These are phyloP conservation scores for Mycogone perniciosa DNA, from an alignment of 2,329 filamentous ascomycete species.

Conservation along the genomic window DNA sequence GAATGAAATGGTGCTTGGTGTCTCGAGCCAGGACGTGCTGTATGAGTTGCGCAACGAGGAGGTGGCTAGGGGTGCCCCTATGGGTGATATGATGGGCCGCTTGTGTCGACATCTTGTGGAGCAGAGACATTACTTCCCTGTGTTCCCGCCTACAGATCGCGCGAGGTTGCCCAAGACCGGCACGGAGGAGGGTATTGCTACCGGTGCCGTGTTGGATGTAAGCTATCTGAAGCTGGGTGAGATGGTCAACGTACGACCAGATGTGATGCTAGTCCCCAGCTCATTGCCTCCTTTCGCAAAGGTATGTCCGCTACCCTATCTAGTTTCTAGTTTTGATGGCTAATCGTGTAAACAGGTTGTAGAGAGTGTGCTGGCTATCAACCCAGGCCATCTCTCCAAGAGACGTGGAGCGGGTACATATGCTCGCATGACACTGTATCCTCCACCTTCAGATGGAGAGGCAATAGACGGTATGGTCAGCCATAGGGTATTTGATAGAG, in stretches of 20 bases:
- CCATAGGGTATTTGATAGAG: slow-evolving; percentile 74
- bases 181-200: slow-evolving; percentile 51
- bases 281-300: slow-evolving; percentile 80
- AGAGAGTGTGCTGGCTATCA: slow-evolving; percentile 82
- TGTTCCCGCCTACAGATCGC: slow-evolving; percentile 75
- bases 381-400: slow-evolving; percentile 83
- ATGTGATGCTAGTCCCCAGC: slow-evolving; percentile 78
- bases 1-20: slow-evolving; percentile 78
- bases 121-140: slow-evolving; percentile 83
- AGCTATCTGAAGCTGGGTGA: slow-evolving; percentile 84
- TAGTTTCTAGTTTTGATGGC: neutral
- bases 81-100: slow-evolving; percentile 59
- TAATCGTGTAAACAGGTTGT: slow-evolving; percentile 58
- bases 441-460: slow-evolving; percentile 55
- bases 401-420: slow-evolving; percentile 79
- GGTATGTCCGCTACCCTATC: slow-evolving; percentile 45
- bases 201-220: slow-evolving; percentile 74
- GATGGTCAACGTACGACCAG: slow-evolving; percentile 79
- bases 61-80: slow-evolving; percentile 27
- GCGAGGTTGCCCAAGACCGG: slow-evolving; percentile 60
- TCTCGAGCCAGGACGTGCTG: slow-evolving; percentile 78
- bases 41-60: slow-evolving; percentile 77
- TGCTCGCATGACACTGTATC: slow-evolving; percentile 69
- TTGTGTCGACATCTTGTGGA: slow-evolving; percentile 73
- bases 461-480: slow-evolving; percentile 51